These are phyloP conservation scores for Amphirosellinia nigrospora DNA, from an alignment of 495 filamentous ascomycete genomes.

Conservation along the genomic window DNA sequence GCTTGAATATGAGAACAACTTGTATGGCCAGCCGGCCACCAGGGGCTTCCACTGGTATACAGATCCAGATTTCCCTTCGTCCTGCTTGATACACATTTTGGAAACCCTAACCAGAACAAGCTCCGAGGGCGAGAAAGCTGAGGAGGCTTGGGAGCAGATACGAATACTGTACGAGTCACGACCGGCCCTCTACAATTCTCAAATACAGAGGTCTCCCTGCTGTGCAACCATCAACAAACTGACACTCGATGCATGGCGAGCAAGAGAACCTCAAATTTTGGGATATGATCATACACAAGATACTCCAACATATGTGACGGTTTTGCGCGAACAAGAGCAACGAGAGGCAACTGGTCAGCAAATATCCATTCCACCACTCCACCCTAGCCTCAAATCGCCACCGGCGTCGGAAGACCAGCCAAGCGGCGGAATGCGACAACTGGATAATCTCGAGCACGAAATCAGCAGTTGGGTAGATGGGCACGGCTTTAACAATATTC, in stretches of 20 bases:
- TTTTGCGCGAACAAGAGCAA: background rate
- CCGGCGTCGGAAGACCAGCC: background rate
- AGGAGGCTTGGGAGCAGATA: background rate
- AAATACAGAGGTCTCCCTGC: background rate
- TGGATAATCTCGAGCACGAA: conserved; percentile 1
- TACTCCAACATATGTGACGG: background rate
- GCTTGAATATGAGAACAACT: background rate
- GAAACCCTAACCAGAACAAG: background rate
- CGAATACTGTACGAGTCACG: background rate
- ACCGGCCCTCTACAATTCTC: background rate
- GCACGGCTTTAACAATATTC: background rate
- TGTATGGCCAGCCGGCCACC: background rate
- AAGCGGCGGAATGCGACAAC: background rate
- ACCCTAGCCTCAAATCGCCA: background rate
- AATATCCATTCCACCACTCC: background rate
- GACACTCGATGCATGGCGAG: conserved; percentile 2
- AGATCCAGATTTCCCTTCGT: background rate
- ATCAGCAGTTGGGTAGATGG: background rate
- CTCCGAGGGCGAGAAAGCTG: background rate
- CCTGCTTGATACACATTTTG: background rate
- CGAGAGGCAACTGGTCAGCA: background rate
- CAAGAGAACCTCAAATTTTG: background rate
- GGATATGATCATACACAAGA: background rate
- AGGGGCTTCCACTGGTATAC: background rate
- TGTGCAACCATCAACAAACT: background rate